Evolutionary conservation across 1,284 basidiomycete genomes (phyloP), one percentile per base, ranked within the genome.

Genomic region (Schizophyllum amplum): DNA sequence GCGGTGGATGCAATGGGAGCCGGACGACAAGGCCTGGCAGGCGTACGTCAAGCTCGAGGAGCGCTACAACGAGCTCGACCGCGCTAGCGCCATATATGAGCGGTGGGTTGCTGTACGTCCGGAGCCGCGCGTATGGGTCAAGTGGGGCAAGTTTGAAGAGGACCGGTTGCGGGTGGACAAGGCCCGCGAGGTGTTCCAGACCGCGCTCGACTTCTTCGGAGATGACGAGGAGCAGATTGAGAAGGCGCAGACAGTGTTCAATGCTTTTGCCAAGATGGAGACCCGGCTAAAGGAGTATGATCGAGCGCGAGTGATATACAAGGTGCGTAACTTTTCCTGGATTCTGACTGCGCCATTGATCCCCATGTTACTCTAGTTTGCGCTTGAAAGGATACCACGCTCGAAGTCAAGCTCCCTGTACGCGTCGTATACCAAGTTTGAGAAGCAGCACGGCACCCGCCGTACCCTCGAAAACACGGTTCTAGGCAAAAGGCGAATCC

Each of bases 1-100:
- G 72, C 82, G 96, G 52, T 99, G 96, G 96, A 97, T 99, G 94
- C 82, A 90, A 62, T 99, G 97, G 97, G 94, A 99, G 70, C 97
- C 97, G 0, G 94, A 98, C 67, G 97, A 99, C 81, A 98, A 98
- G 76, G 94, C 96, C 5, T 99, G 96, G 97, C 90, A 94, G 68
- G 92, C 93, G 11, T 99, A 97, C 72, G 93, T 99, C 79, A 96
- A 98, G 76, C 77, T 99, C 69, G 97, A 99, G 75, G 85, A 91
- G 67, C 82, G 96, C 52, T 99, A 99, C 70, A 78, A 87, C 62
- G 97, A 99, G 72, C 72, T 86, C 46, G 96, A 98, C 65, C 81
- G 94, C 11, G 96, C 94, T 1, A 96, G 93, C 63, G 79, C 85
- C 22, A 88, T 99, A 51, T 98, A 97, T 72, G 96, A 98, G 70